Evolutionary conservation across 441 rosid species (phyloP).

Genomic region (Melastoma candidum): DNA sequence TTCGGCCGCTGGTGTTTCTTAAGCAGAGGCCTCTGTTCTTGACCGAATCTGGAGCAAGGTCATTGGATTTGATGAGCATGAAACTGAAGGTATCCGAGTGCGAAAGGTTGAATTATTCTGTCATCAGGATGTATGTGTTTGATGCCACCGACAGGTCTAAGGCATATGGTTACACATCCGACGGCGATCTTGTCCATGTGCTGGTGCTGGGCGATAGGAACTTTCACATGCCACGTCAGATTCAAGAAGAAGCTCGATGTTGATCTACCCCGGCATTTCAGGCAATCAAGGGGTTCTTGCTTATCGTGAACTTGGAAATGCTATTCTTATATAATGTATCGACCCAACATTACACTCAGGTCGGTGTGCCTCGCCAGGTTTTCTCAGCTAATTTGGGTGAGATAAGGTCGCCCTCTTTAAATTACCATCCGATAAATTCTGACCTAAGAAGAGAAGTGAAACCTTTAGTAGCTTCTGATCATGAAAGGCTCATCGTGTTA

Average conservation of each 20-base stretch:
- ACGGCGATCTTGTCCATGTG: constrained; percentile 74
- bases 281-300: constrained; percentile 79
- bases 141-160: constrained; percentile 83
- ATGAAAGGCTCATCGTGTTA: constrained; percentile 68
- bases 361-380: constrained; percentile 60
- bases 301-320: constrained; percentile 52
- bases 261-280: constrained; percentile 62
- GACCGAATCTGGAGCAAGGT: constrained; percentile 84
- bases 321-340: constrained; percentile 78
- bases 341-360: constrained; percentile 64
- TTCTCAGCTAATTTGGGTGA: constrained; percentile 77
- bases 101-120: constrained; percentile 73
- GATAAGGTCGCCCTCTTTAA: constrained; percentile 67
- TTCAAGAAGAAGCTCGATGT: constrained; percentile 68
- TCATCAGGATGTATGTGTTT: constrained; percentile 57
- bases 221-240: constrained; percentile 92
- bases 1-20: constrained; percentile 79
- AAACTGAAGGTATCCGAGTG: constrained; percentile 79
- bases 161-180: constrained; percentile 82
- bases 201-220: constrained; percentile 73
- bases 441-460: constrained; percentile 19
- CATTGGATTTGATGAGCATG: constrained; percentile 86
- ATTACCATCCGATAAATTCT: constrained; percentile 26
- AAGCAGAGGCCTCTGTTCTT: constrained; percentile 90
- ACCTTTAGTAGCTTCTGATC: constrained; percentile 82